Base-by-base conservation (phyloP, 2,329 filamentous ascomycete genomes). In the Phymatotrichopsis omnivora region DNA sequence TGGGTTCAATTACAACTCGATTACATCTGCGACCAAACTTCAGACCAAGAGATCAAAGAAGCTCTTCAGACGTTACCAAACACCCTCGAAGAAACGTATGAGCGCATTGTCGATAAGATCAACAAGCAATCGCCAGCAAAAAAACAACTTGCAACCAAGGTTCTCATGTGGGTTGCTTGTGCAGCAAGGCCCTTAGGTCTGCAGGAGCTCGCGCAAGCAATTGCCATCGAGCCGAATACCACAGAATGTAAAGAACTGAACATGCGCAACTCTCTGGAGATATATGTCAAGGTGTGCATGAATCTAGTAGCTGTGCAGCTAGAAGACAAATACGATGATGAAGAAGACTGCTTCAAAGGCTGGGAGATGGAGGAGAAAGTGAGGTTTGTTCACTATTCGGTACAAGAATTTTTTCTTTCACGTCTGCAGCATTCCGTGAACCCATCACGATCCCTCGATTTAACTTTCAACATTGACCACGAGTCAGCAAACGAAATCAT, bases 371-470 rank as follows among this genome's bases (percentile, higher is more conserved):
- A 41, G 29, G 34, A 45, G 5, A 46, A 28, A 1, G 32, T 51
- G 33, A 32, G 39, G 24, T 51, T 53, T 19, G 41, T 46, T 7
- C 51, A 53, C 23, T 53, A 42, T 27, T 39, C 48, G 3, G 48
- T 49, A 2, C 24, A 33, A 7, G 51, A 53, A 23, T 49, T 48
- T n/a, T 37, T 46, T 30, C n/a, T 32, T 20, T 36, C 6, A 20
- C n/a, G n/a, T n/a, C n/a, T n/a, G n/a, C n/a, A n/a, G n/a, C n/a
- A n/a, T n/a, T n/a, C n/a, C n/a, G n/a, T n/a, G n/a, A n/a, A n/a
- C n/a, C n/a, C n/a, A n/a, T n/a, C n/a, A n/a, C n/a, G n/a, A n/a
- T n/a, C n/a, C n/a, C n/a, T n/a, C n/a, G n/a, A n/a, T n/a, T n/a
- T n/a, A n/a, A n/a, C n/a, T n/a, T n/a, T n/a, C n/a, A n/a, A n/a